Evolutionary conservation across 352 stramenopile species (phyloP).

Genomic region (Chrysophaeum taylorii): DNA sequence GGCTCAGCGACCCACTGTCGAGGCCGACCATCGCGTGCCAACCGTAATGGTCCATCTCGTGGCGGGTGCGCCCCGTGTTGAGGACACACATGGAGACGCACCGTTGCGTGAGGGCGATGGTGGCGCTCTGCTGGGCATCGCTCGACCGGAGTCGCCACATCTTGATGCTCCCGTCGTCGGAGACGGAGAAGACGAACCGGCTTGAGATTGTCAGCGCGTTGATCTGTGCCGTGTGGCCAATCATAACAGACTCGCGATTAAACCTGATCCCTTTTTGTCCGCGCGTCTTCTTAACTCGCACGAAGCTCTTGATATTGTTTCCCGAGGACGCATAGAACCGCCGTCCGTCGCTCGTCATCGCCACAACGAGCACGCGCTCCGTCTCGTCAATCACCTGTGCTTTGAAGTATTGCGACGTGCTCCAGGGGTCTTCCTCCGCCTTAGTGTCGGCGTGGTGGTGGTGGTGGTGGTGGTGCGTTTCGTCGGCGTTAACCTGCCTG

Average conservation of each 20-base stretch:
- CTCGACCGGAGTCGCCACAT: not conserved
- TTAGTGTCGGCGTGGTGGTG: not conserved
- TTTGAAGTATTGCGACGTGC: not conserved
- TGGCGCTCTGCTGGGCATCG: not conserved
- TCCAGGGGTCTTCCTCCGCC: not conserved
- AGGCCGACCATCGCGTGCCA: not conserved
- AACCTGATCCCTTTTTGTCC: not conserved
- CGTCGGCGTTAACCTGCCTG: too few species aligned
- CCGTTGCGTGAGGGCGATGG: not conserved
- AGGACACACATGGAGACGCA: not conserved
- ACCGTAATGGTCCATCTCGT: not conserved
- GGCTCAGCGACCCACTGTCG: not conserved
- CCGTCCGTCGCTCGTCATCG: not conserved
- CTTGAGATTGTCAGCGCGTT: not conserved
- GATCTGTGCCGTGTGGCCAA: not conserved
- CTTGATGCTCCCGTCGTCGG: conserved; percentile 1
- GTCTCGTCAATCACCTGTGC: not conserved
- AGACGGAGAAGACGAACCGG: not conserved
- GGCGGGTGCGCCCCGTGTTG: not conserved
- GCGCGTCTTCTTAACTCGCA: not conserved
- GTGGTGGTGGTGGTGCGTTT: not conserved
- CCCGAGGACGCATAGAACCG: conserved; percentile 2
- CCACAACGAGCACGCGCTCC: not conserved
- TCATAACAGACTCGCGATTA: conserved; percentile 7
- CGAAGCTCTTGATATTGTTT: not conserved